Percentiles rank a stretch among this genome's conserved stretches.
phyloP scores from a whole-genome alignment of 495 filamentous ascomycete genomes.

The Jackrogersella multiformis region DNA sequence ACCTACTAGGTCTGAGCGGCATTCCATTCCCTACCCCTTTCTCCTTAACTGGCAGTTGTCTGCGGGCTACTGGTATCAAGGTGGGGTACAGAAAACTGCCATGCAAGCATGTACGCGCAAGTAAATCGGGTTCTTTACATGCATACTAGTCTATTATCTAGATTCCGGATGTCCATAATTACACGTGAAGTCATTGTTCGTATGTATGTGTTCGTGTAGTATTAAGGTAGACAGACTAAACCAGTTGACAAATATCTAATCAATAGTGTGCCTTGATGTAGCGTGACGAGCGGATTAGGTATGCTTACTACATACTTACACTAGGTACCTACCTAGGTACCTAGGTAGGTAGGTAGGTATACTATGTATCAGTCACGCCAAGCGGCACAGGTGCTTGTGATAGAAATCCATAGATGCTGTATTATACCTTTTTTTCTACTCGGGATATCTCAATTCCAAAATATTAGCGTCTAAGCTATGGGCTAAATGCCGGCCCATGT shows the following conservation, averaged over 20 bases:
- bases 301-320: slow-evolving; percentile 3
- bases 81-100: too few relatives aligned
- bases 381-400: slow-evolving; percentile 4
- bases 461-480: slow-evolving; percentile 10
- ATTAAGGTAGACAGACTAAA: not conserved
- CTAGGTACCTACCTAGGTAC: too few relatives aligned
- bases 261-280: not conserved
- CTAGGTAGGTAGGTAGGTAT: too few relatives aligned
- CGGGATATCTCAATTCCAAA: slow-evolving; percentile 1
- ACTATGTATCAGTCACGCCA: slow-evolving; percentile 6
- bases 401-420: not conserved
- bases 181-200: slow-evolving; percentile 1
- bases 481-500: slow-evolving; percentile 13
- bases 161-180: not conserved
- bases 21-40: not conserved
- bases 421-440: not conserved
- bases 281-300: slow-evolving; percentile 7
- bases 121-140: slow-evolving; percentile 7
- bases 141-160: too few relatives aligned
- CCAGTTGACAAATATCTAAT: not conserved
- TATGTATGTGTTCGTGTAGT: not conserved
- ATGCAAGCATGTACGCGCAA: slow-evolving; percentile 2
- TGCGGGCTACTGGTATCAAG: too few relatives aligned
- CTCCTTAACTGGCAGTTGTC: too few relatives aligned
- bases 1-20: slow-evolving; percentile 26